Conservation (phyloP, 768 basidiomycete genomes). For the Krasilnikovozyma curviuscula region DNA sequence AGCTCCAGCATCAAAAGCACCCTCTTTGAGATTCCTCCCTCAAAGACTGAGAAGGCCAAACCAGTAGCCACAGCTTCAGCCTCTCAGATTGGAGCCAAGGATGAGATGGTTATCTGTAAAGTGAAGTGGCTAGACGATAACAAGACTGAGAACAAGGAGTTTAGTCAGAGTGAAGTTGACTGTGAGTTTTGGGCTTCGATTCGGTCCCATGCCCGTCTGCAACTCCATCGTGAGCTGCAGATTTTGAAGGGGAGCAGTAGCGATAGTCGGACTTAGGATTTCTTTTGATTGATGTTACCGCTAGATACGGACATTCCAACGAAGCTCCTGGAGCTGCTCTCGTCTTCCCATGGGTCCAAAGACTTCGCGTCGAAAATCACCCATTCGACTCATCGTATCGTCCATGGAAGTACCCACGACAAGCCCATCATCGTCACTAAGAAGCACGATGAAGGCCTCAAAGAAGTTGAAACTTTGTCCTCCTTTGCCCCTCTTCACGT, state of each 20-base stretch:
- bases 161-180: constrained; percentile 1
- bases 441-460: constrained; percentile 51
- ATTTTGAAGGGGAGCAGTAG: background rate
- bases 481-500: constrained; percentile 55
- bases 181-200: no score
- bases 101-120: constrained; percentile 29
- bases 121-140: constrained; percentile 28
- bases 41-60: constrained; percentile 35
- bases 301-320: constrained; percentile 4
- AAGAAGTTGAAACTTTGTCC: constrained; percentile 44
- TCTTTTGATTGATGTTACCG: no score
- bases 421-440: constrained; percentile 49
- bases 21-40: constrained; percentile 39
- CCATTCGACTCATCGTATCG: constrained; percentile 52
- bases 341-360: background rate
- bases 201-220: background rate
- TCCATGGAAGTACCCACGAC: constrained; percentile 68
- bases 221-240: background rate
- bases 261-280: background rate
- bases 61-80: constrained; percentile 17
- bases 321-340: background rate
- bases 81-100: constrained; percentile 21
- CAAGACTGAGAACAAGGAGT: background rate
- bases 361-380: background rate
- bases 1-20: background rate